Evolutionary conservation across 495 filamentous ascomycete genomes (phyloP).

Genomic region (Neurospora sp.): DNA sequence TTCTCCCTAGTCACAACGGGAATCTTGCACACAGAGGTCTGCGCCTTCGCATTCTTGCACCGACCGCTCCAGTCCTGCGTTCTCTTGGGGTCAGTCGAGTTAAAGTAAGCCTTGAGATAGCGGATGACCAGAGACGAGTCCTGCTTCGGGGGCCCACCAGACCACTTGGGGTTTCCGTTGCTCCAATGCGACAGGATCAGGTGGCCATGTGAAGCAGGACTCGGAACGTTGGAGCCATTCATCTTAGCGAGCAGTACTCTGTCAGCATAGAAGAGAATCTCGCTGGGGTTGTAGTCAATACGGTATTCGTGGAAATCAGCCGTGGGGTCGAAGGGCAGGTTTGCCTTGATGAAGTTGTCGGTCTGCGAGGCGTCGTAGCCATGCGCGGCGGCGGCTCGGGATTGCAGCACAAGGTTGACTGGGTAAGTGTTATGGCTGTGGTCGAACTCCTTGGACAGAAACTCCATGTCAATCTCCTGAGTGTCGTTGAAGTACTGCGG

Average conservation of each 20-base stretch:
- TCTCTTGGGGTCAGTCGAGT: slow-evolving; percentile 42
- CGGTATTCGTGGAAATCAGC: slow-evolving; percentile 61
- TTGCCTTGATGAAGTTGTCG: slow-evolving; percentile 39
- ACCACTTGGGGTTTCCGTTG: slow-evolving; percentile 61
- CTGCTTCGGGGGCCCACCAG: slow-evolving; percentile 49
- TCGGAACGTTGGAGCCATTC: slow-evolving; percentile 44
- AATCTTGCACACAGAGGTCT: slow-evolving; percentile 44
- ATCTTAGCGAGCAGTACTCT: slow-evolving; percentile 43
- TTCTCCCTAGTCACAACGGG: slow-evolving; percentile 41
- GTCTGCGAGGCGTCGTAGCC: slow-evolving; percentile 50
- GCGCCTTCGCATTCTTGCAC: slow-evolving; percentile 33
- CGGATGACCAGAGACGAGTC: slow-evolving; percentile 51
- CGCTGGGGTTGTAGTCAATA: slow-evolving; percentile 55
- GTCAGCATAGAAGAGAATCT: slow-evolving; percentile 58
- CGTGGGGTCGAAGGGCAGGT: slow-evolving; percentile 53
- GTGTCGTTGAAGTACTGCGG: slow-evolving; percentile 61
- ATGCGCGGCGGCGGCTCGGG: slow-evolving; percentile 37
- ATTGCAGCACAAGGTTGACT: slow-evolving; percentile 65
- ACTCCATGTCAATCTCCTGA: slow-evolving; percentile 73
- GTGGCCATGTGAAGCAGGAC: slow-evolving; percentile 47
- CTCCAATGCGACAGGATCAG: slow-evolving; percentile 67
- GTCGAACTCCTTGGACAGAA: slow-evolving; percentile 52
- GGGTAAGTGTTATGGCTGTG: slow-evolving; percentile 34
- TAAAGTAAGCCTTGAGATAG: slow-evolving; percentile 72
- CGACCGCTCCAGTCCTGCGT: slow-evolving; percentile 34